Base-by-base conservation (phyloP, 2,329 filamentous ascomycete species). In the Fusarium secorum region DNA sequence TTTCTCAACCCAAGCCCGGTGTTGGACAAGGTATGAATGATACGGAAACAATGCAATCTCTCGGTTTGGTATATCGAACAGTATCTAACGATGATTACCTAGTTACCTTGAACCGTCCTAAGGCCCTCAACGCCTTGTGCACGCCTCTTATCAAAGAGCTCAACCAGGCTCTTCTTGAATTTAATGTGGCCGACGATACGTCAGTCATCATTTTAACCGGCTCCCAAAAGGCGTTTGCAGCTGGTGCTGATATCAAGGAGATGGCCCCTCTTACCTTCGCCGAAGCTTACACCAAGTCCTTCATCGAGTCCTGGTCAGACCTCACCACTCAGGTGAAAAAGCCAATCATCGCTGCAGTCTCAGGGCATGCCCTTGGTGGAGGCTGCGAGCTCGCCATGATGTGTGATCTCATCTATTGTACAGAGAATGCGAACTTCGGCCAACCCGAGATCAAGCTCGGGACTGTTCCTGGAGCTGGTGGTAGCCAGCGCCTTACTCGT, bases 181-280 rank as follows among this genome's bases (percentile, higher is more conserved):
- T 95, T 82, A 92, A 95, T 78, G 81, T 86, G 51, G 89, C 92
- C 69, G 86, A 90, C 61, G 85, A 87, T 35, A 91, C 94, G 71
- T 88, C 89, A 14, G 91, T 91, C 74, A 93, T 97, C 75, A 82
- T 99, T 64, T 86, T 99, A 64, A 98, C 96, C 2, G 96, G 96
- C 60, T 97, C 92, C 48, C 86, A 94, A 73, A 94, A 91, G 81
- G 95, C 95, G 44, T 99, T 98, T 79, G 95, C 95, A 33, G 95
- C 96, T 46, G 96, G 96, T 55, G 96, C 96, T 67, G 96, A 99
- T 82, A 99, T 99, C 85, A 98, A 98, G 83, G 96, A 99, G 83
- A 99, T 99, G 96, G 93, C 94, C 33, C 91, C 94, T 66, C 89
- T 98, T 41, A 95, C 91, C 60, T 99, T 99, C 83, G 89, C 93